These are phyloP conservation scores for Trypanosoma mega DNA, from an alignment of 208 protist species.

Conservation along the genomic window DNA sequence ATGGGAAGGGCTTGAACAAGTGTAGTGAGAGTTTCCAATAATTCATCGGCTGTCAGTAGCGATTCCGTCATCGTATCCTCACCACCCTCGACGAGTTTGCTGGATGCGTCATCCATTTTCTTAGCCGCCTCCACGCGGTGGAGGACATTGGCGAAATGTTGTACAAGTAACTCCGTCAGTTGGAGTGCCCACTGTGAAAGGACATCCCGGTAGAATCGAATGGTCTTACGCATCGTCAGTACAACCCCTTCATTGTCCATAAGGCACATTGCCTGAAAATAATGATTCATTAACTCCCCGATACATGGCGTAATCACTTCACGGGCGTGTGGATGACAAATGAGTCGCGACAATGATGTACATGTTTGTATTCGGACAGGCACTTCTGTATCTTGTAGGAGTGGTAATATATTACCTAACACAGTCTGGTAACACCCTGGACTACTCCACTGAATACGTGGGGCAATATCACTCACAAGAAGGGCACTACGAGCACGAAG, in stretches of 20 bases:
- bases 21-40: conserved; percentile 78
- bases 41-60: conserved; percentile 79
- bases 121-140: conserved; percentile 32
- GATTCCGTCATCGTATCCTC: conserved; percentile 60
- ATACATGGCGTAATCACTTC: conserved; percentile 86
- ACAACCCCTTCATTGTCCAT: conserved; percentile 92
- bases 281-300: conserved; percentile 85
- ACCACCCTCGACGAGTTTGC: conserved; percentile 10
- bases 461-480: conserved; percentile 66
- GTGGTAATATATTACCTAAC: conserved; percentile 56
- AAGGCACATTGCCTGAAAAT: conserved; percentile 88
- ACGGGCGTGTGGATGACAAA: conserved; percentile 60
- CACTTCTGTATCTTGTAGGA: conserved; percentile 82
- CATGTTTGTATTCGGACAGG: conserved; percentile 90
- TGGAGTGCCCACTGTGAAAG: conserved; percentile 88
- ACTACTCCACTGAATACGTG: conserved; percentile 70
- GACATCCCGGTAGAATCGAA: conserved; percentile 76
- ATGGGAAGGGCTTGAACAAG: conserved; percentile 67
- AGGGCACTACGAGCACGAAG: conserved; percentile 82
- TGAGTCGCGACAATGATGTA: conserved; percentile 75
- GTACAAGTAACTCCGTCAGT: conserved; percentile 78
- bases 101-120: conserved; percentile 2
- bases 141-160: conserved; percentile 69
- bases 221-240: conserved; percentile 85
- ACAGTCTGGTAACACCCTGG: conserved; percentile 50